Percentiles rank a stretch among this genome's conserved stretches.
Conservation (phyloP, 768 basidiomycete genomes). For the Trametes cinnabarina region DNA sequence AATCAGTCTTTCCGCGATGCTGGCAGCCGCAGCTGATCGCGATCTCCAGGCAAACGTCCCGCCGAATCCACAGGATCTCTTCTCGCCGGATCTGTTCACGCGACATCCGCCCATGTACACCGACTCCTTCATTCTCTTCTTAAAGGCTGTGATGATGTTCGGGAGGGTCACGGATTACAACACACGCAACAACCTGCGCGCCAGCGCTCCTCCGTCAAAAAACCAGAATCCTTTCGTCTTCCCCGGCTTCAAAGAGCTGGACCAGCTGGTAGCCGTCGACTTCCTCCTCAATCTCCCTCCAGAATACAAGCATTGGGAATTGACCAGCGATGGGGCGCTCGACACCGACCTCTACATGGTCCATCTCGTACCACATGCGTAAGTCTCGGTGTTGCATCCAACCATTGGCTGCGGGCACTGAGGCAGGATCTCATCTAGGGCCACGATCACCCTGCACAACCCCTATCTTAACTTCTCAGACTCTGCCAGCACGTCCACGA, state of each 20-base stretch:
- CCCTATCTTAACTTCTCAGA: slow-evolving; percentile 77
- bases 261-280: slow-evolving; percentile 60
- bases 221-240: slow-evolving; percentile 69
- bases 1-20: not conserved
- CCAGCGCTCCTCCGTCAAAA: slow-evolving; percentile 64
- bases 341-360: slow-evolving; percentile 89
- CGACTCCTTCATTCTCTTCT: slow-evolving; percentile 76
- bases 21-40: slow-evolving; percentile 4
- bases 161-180: slow-evolving; percentile 84
- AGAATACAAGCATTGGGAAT: slow-evolving; percentile 60
- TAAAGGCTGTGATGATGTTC: slow-evolving; percentile 83
- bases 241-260: slow-evolving; percentile 67
- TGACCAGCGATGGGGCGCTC: slow-evolving; percentile 53
- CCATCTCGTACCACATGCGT: slow-evolving; percentile 85
- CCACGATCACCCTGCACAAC: slow-evolving; percentile 84
- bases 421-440: slow-evolving; percentile 44
- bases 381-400: slow-evolving; percentile 33
- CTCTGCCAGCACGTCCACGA: slow-evolving; percentile 60
- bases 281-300: slow-evolving; percentile 74
- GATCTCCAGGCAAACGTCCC: slow-evolving; percentile 22
- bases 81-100: slow-evolving; percentile 60
- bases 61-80: slow-evolving; percentile 75
- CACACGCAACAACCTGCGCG: slow-evolving; percentile 69
- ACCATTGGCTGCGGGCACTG: slow-evolving; percentile 3
- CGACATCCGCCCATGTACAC: slow-evolving; percentile 75